Evolutionary conservation across 1,139 yeast genomes (phyloP).

Genomic region (Saccharomyces hybrid): DNA sequence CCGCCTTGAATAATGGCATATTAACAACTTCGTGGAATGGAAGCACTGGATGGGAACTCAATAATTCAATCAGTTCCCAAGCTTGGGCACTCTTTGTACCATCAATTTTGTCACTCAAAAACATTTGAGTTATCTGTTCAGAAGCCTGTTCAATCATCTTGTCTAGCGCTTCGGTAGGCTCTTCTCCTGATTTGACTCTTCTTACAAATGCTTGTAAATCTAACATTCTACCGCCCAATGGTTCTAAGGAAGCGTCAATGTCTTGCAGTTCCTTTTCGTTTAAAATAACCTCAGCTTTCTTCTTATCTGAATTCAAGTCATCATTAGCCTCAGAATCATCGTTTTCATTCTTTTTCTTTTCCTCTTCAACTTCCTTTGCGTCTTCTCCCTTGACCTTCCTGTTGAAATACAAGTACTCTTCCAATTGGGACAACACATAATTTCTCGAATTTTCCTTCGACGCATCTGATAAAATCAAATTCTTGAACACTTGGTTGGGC

Average conservation of each 20-base stretch:
- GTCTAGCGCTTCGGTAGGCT: slow-evolving; percentile 63
- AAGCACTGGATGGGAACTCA: slow-evolving; percentile 44
- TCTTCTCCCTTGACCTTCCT: slow-evolving; percentile 12
- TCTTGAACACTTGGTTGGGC: slow-evolving; percentile 82
- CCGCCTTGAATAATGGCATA: slow-evolving; percentile 57
- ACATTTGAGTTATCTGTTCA: slow-evolving; percentile 80
- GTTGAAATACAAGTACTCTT: slow-evolving; percentile 23
- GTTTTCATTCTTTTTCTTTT: slow-evolving; percentile 14
- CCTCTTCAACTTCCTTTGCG: slow-evolving; percentile 15
- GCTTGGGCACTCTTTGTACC: slow-evolving; percentile 76
- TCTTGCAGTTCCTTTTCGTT: slow-evolving; percentile 22
- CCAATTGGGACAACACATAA: slow-evolving; percentile 59
- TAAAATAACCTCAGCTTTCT: slow-evolving; percentile 4
- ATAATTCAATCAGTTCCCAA: slow-evolving; percentile 69
- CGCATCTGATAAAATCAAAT: slow-evolving; percentile 73
- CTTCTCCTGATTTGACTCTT: slow-evolving; percentile 80
- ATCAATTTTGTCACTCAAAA: slow-evolving; percentile 44
- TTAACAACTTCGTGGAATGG: slow-evolving; percentile 47
- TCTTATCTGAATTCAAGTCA: neutral
- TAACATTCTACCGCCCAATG: slow-evolving; percentile 90
- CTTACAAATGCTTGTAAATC: slow-evolving; percentile 87
- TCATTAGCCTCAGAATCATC: slow-evolving; percentile 8
- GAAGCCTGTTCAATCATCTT: slow-evolving; percentile 82
- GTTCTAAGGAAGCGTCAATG: slow-evolving; percentile 53
- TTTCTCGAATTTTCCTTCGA: slow-evolving; percentile 59